phyloP scores from a whole-genome alignment of 2,329 filamentous ascomycete species.

The Verticillium albo-atrum region DNA sequence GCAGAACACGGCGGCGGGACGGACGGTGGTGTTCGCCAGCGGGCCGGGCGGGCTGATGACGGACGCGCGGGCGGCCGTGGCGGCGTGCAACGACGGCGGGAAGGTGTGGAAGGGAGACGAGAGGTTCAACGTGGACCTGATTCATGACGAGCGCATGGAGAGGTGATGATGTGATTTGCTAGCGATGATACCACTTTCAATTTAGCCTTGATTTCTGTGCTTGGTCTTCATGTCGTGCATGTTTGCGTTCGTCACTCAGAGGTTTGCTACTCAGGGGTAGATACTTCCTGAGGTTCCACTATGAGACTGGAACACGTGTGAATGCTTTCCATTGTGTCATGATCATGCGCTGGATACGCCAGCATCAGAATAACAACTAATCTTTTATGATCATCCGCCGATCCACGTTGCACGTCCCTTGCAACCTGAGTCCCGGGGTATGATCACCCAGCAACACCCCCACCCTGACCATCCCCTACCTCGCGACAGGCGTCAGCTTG shows the following conservation, averaged over 20 bases:
- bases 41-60: constrained; percentile 56
- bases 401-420: too few species aligned
- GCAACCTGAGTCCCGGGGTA: too few species aligned
- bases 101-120: constrained; percentile 56
- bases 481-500: constrained; percentile 12
- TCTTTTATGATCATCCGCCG: too few species aligned
- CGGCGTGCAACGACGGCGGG: constrained; percentile 43
- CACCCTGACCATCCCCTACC: too few species aligned
- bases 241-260: too few species aligned
- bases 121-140: constrained; percentile 49
- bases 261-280: too few species aligned
- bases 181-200: not conserved
- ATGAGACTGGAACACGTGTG: too few species aligned
- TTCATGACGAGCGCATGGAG: constrained; percentile 58
- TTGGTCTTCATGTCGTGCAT: not conserved
- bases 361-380: too few species aligned
- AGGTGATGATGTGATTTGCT: constrained; percentile 24
- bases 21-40: constrained; percentile 55
- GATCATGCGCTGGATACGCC: too few species aligned
- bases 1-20: constrained; percentile 36
- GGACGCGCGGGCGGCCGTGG: constrained; percentile 51
- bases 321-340: too few species aligned
- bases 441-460: too few species aligned
- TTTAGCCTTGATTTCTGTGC: not conserved
- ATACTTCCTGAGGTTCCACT: too few species aligned